Percentiles rank a stretch among this genome's conserved stretches.
Evolutionary conservation across 2,329 filamentous ascomycete genomes (phyloP).

Genomic region (Tricladium varicosporioides): DNA sequence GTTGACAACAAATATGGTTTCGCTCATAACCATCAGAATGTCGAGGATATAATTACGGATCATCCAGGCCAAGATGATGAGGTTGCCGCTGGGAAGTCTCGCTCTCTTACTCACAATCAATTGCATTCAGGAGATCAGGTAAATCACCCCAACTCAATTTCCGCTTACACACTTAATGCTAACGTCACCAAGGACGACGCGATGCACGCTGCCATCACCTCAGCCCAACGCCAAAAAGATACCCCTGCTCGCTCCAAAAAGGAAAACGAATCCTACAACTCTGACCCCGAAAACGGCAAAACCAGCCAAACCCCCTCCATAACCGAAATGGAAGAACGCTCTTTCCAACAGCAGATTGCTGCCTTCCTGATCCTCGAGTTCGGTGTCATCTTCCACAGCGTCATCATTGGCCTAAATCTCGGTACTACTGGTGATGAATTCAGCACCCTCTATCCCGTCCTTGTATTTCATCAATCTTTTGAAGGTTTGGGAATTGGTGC

Average conservation of each 20-base stretch:
- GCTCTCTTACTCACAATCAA: constrained; percentile 35
- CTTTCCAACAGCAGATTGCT: constrained; percentile 43
- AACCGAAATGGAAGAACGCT: constrained; percentile 28
- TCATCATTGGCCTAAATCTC: constrained; percentile 62
- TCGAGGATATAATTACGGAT: constrained; percentile 30
- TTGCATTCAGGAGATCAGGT: constrained; percentile 41
- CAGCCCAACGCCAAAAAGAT: constrained; percentile 22
- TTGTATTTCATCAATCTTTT: constrained; percentile 63
- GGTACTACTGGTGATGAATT: constrained; percentile 58
- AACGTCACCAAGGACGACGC: constrained; percentile 23
- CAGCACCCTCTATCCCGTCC: constrained; percentile 54
- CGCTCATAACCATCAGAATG: constrained; percentile 17
- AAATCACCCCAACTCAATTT: too few relatives aligned
- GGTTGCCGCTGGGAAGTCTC: not conserved
- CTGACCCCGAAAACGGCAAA: constrained; percentile 16
- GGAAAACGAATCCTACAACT: constrained; percentile 13
- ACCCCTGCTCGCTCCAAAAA: constrained; percentile 13
- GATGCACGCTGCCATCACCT: constrained; percentile 19
- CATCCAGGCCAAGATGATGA: constrained; percentile 9
- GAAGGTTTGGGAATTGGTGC: constrained; percentile 63
- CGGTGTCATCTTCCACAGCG: constrained; percentile 60
- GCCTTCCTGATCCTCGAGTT: constrained; percentile 42
- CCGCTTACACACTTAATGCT: too few relatives aligned
- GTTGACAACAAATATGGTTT: constrained; percentile 36
- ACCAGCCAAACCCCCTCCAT: constrained; percentile 1